Conservation (phyloP, 306 rosid species). For the Parietaria judaica region DNA sequence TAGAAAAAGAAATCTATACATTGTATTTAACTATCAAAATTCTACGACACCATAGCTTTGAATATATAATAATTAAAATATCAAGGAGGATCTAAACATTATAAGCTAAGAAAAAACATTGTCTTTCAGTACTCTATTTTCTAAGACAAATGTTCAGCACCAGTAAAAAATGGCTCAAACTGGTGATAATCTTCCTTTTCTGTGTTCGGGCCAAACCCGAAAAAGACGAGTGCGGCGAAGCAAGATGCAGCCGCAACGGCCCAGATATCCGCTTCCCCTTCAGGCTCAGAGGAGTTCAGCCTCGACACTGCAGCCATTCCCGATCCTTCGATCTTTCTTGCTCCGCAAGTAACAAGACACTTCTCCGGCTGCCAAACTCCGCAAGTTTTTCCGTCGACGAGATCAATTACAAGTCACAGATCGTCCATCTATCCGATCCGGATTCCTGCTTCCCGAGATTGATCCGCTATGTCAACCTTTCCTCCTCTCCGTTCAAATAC, state of each 20-base stretch:
- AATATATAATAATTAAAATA: too few relatives aligned
- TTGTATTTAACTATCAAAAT: too few relatives aligned
- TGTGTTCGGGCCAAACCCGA: background rate
- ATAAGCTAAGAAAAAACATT: background rate
- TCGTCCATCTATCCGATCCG: conserved; percentile 15
- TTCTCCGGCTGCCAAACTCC: conserved; percentile 10
- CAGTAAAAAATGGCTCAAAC: background rate
- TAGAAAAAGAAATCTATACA: too few relatives aligned
- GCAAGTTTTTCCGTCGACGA: background rate
- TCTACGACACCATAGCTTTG: too few relatives aligned
- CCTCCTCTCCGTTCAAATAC: background rate
- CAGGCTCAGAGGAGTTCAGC: conserved; percentile 2
- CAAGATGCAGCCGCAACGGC: conserved; percentile 22
- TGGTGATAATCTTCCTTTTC: background rate
- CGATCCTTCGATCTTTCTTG: conserved; percentile 15
- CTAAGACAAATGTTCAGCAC: background rate
- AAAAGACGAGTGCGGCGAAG: conserved; percentile 4
- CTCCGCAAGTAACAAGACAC: conserved; percentile 9
- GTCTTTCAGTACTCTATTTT: background rate
- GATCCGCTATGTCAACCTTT: background rate
- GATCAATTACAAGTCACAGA: conserved; percentile 19
- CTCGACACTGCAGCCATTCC: background rate
- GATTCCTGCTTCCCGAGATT: conserved; percentile 12
- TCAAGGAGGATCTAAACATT: background rate
- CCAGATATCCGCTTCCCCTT: conserved; percentile 16